Conservation (phyloP, 345 rosid species). For the Dovyalis caffra region DNA sequence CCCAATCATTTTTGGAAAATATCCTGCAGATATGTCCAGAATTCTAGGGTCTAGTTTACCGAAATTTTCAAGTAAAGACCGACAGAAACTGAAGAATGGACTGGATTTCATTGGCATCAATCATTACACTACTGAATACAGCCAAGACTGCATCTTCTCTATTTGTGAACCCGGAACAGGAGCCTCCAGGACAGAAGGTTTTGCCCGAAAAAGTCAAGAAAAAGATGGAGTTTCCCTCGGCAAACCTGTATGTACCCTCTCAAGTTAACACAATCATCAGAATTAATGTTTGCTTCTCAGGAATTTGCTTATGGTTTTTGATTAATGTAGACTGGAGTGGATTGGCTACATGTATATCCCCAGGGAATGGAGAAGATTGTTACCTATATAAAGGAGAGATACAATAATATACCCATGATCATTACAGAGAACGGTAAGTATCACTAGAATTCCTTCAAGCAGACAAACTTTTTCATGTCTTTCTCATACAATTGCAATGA, state of each 20-base stretch:
- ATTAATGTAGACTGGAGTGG: constrained; percentile 5
- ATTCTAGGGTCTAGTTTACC: constrained; percentile 14
- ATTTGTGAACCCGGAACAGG: neutral
- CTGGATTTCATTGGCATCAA: constrained; percentile 21
- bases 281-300: too few relatives aligned
- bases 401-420: constrained; percentile 49
- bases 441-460: too few relatives aligned
- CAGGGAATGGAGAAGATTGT: constrained; percentile 46
- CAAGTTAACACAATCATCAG: too few relatives aligned
- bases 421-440: constrained; percentile 55
- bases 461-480: too few relatives aligned
- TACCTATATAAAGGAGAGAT: constrained; percentile 39
- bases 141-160: constrained; percentile 17
- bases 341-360: constrained; percentile 52
- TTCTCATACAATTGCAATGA: neutral
- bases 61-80: constrained; percentile 4
- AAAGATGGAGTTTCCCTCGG: constrained; percentile 14
- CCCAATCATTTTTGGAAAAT: constrained; percentile 15
- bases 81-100: constrained; percentile 11
- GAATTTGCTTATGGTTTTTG: neutral
- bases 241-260: constrained; percentile 6
- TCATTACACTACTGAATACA: constrained; percentile 15
- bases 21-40: constrained; percentile 25
- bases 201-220: neutral
- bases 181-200: constrained; percentile 18